Evolutionary conservation across 2,329 filamentous ascomycete genomes (phyloP).

Genomic region (Cladosporium sphaerospermum): DNA sequence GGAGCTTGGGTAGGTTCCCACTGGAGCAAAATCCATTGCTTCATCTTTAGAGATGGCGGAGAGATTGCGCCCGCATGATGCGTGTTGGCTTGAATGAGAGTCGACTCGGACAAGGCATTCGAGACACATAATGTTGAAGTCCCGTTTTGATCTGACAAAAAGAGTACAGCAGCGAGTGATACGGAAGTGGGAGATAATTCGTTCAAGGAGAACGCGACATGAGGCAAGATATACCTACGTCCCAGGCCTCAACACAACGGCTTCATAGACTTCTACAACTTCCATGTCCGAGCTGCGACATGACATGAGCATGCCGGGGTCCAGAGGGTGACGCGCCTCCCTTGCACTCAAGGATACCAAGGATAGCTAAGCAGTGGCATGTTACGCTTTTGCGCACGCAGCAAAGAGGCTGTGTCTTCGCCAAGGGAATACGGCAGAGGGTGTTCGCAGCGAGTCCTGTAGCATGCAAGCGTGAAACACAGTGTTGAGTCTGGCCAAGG

Average conservation of each 20-base stretch:
- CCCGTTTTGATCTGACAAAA: too few species aligned
- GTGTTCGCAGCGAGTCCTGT: too few species aligned
- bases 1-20: constrained; percentile 42
- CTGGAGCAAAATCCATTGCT: constrained; percentile 24
- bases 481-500: too few species aligned
- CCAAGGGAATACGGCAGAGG: background rate
- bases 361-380: constrained; percentile 3
- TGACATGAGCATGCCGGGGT: too few species aligned
- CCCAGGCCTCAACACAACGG: too few species aligned
- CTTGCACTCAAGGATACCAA: background rate
- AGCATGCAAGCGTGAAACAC: too few species aligned
- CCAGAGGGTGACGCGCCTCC: background rate
- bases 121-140: background rate
- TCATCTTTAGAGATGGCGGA: constrained; percentile 16
- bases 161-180: too few species aligned
- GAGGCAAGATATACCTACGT: too few species aligned
- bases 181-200: too few species aligned
- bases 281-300: too few species aligned
- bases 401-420: constrained; percentile 4
- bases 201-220: too few species aligned
- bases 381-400: constrained; percentile 3
- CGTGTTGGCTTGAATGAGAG: background rate
- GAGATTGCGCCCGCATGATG: background rate
- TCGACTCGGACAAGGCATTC: constrained; percentile 1
- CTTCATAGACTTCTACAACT: too few species aligned